These are phyloP conservation scores for Eucalyptus camaldulensis DNA, from an alignment of 345 rosid genomes.

Conservation along the genomic window DNA sequence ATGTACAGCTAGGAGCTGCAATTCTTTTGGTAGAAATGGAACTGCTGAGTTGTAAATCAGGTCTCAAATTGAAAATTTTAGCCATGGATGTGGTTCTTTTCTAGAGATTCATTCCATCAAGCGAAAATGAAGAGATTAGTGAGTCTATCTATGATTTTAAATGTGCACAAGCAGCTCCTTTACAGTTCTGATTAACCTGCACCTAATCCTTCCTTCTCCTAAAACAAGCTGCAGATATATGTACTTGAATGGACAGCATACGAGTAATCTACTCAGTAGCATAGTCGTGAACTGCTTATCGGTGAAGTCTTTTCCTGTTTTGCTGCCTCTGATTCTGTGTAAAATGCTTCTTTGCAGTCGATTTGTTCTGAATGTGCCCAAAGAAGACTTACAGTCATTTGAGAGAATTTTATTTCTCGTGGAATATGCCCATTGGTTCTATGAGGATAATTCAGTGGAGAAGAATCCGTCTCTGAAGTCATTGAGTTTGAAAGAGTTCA, in stretches of 20 bases:
- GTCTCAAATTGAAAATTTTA: not conserved
- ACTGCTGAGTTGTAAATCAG: not conserved
- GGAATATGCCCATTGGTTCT: conserved; percentile 98
- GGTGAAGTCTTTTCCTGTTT: not conserved
- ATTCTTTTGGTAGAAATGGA: not conserved
- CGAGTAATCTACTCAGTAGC: not conserved
- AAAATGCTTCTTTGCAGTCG: conserved; percentile 41
- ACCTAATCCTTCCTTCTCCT: not conserved
- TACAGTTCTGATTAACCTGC: not conserved
- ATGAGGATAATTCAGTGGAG: conserved; percentile 93
- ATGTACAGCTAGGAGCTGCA: not conserved
- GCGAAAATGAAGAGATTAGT: not conserved
- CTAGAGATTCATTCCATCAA: not conserved
- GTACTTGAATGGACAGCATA: not conserved
- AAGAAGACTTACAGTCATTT: conserved; percentile 95
- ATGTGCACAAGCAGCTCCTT: not conserved
- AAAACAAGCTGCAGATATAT: not conserved
- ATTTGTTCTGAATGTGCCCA: conserved; percentile 90
- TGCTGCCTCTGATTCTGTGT: not conserved
- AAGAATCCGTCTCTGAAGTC: conserved; percentile 89
- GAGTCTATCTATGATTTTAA: not conserved
- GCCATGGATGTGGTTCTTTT: not conserved
- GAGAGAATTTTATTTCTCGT: conserved; percentile 95
- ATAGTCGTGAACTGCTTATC: not conserved
- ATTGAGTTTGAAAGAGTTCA: conserved; percentile 78